A percentile compares a stretch with the other conserved stretches of the same genome.
These are phyloP conservation scores for Lactarius deliciosus DNA, from an alignment of 768 basidiomycete genomes.

Conservation along the genomic window DNA sequence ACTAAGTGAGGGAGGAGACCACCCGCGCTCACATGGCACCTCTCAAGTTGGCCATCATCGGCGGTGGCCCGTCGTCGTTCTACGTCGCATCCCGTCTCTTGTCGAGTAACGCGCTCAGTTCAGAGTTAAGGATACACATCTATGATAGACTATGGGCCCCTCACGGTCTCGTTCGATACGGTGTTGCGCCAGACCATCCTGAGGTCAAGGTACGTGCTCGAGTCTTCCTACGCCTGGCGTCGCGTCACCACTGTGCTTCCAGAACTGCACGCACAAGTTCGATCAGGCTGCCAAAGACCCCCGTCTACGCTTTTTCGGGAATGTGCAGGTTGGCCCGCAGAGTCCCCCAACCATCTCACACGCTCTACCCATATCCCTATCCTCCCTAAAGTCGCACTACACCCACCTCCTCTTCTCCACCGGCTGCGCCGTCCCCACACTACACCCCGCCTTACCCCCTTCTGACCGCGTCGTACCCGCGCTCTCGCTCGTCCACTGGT, in stretches of 20 bases:
- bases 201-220: constrained; percentile 80
- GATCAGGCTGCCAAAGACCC: constrained; percentile 74
- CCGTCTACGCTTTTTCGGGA: constrained; percentile 37
- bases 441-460: constrained; percentile 55
- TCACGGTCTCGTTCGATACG: constrained; percentile 92
- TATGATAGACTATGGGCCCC: constrained; percentile 94
- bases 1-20: too few species aligned
- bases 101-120: constrained; percentile 42
- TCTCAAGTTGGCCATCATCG: constrained; percentile 84
- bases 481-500: constrained; percentile 90
- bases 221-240: constrained; percentile 8
- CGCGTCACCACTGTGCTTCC: background rate
- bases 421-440: constrained; percentile 69
- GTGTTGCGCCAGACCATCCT: constrained; percentile 97
- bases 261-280: constrained; percentile 98
- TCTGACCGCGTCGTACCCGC: constrained; percentile 63
- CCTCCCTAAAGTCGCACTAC: constrained; percentile 66
- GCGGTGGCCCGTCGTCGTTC: constrained; percentile 96
- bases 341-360: constrained; percentile 42
- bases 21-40: constrained; percentile 29
- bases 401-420: constrained; percentile 85
- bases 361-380: constrained; percentile 56
- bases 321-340: too few species aligned
- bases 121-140: constrained; percentile 66
- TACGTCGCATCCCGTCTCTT: constrained; percentile 88